Base-by-base conservation (phyloP, 2,329 filamentous ascomycete genomes). In the Phialophora macrospora region DNA sequence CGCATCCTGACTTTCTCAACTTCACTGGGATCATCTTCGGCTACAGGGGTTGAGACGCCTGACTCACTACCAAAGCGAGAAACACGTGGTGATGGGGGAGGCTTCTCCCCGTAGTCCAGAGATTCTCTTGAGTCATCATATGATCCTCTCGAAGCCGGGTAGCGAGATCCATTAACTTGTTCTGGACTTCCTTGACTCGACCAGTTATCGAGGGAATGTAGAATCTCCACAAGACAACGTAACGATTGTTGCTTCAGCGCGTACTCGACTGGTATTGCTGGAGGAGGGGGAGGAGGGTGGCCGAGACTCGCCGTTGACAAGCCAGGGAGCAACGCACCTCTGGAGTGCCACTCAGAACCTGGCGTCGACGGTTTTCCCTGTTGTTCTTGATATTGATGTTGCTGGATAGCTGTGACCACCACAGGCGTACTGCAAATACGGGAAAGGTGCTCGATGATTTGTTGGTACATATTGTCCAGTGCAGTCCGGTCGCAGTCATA, bases 391-490 rank as follows among this genome's bases (percentile, higher is more conserved):
- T 94, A 98, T 41, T 89, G 87, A 74, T 96, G 91, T 76, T 97
- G 92, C 72, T 97, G 91, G 34, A 87, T 78, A 1, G 90, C 82
- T 1, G 88, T 92, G 46, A 97, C 87, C 9, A 87, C 77, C 4
- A 97, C 88, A 0, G 93, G 89, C 9, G 88, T 85, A 60, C 90
- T 95, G 1, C 93, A 91, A 72, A 97, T 90, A 72, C 90, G 90
- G 34, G 94, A 95, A 20, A 99, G 81, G 77, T 98, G 93, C 76
- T 99, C 96, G 57, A 99, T 93, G 61, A 98, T 89, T 22, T 86
- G 83, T 78, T 99, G 95, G 77, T 96, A 99, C 78, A 98, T 95
- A 77, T 99, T 99, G 79, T 98, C 94, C 66, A 98, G 87, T 9
- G 88, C 88, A 48, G 92, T 93, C 66, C 94, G 86, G 74, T 98